Conservation (phyloP, 495 filamentous ascomycete genomes). For the Aspergillus sparsus region DNA sequence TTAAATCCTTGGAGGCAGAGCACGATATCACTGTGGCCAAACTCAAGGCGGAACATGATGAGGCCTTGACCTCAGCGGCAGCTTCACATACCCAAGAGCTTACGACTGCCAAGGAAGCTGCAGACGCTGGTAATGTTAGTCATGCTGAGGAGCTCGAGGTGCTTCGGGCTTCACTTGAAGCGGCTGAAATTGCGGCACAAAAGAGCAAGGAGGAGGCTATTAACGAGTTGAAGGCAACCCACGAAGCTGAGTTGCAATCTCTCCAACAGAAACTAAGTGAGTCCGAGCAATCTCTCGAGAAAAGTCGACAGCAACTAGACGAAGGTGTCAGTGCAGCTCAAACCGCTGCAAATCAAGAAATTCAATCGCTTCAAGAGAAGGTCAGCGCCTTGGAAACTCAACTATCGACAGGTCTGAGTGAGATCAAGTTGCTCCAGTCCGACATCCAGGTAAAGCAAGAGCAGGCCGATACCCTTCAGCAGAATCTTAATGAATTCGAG, state of each 20-base stretch:
- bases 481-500: conserved; percentile 38
- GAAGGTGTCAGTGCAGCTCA: conserved; percentile 39
- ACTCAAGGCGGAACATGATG: conserved; percentile 42
- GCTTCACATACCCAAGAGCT: conserved; percentile 42
- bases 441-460: conserved; percentile 44
- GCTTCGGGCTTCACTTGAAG: conserved; percentile 45
- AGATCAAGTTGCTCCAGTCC: conserved; percentile 46
- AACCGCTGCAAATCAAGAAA: conserved; percentile 42
- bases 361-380: conserved; percentile 45
- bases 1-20: conserved; percentile 43
- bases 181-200: conserved; percentile 35
- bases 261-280: conserved; percentile 39
- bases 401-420: conserved; percentile 36
- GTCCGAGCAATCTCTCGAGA: conserved; percentile 36
- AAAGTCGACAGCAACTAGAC: conserved; percentile 40
- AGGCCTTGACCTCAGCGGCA: conserved; percentile 32
- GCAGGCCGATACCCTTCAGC: conserved; percentile 40
- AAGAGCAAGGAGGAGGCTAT: conserved; percentile 34
- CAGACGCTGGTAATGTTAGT: conserved; percentile 34
- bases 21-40: conserved; percentile 39
- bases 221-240: conserved; percentile 39
- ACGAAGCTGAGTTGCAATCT: conserved; percentile 38
- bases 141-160: conserved; percentile 45
- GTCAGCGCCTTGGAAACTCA: conserved; percentile 43
- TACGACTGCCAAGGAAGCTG: conserved; percentile 34